These are phyloP conservation scores for Bolboschoenoplectus hybrid DNA, from an alignment of 202 grass and related monocot species.

Conservation along the genomic window DNA sequence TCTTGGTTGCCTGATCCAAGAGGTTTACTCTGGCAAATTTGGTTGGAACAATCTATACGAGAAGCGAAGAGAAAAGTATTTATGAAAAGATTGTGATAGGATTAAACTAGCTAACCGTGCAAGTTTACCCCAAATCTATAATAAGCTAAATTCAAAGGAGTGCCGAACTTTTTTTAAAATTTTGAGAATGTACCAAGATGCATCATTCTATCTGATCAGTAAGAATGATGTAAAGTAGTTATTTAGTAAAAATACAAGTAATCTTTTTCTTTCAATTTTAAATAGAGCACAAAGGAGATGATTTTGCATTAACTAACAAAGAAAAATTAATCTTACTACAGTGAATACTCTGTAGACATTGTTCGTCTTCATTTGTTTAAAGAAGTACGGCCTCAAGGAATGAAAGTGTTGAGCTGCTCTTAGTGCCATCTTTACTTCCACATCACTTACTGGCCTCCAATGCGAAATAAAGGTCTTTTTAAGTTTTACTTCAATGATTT, in stretches of 20 bases:
- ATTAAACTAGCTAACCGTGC: not conserved
- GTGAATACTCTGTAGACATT: not conserved
- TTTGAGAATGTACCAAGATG: not conserved
- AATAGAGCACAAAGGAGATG: not conserved
- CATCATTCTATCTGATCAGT: not conserved
- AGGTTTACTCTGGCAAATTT: conserved; percentile 9
- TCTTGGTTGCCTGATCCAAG: not conserved
- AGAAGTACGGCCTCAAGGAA: not conserved
- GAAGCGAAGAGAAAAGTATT: not conserved
- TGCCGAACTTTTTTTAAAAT: not conserved
- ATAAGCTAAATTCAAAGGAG: not conserved
- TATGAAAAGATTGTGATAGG: not conserved
- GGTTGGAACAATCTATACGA: not conserved
- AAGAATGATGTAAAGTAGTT: not conserved
- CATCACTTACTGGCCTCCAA: not conserved
- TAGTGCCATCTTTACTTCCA: not conserved
- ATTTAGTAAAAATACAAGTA: not conserved
- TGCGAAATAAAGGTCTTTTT: not conserved
- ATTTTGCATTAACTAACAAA: not conserved
- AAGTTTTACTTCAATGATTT: not conserved
- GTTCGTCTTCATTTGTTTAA: not conserved
- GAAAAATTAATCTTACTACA: not conserved
- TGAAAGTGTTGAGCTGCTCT: not conserved
- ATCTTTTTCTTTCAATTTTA: not conserved
- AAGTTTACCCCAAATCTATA: not conserved